These are phyloP conservation scores for Misopates orontium DNA, from an alignment of 257 asterid genomes.

Conservation along the genomic window DNA sequence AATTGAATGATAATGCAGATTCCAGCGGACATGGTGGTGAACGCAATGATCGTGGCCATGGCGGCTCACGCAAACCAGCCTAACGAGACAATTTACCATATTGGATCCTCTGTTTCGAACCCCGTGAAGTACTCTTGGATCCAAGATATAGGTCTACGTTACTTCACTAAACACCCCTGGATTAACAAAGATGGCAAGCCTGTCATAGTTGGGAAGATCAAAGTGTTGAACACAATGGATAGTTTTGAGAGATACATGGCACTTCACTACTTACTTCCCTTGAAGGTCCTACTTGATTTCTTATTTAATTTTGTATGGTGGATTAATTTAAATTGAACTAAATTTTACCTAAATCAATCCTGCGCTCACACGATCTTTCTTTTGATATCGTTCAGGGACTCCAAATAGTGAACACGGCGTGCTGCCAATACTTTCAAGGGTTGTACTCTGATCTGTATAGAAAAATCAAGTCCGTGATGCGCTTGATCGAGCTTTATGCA, in stretches of 20 bases:
- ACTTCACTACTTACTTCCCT: conserved; percentile 70
- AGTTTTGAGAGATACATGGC: conserved; percentile 62
- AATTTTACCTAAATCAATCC: background rate
- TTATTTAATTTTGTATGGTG: too few species aligned
- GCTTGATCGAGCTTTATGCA: conserved; percentile 65
- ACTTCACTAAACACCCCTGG: conserved; percentile 78
- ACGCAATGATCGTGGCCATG: conserved; percentile 78
- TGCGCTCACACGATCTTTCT: background rate
- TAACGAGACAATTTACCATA: conserved; percentile 55
- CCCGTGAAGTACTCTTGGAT: conserved; percentile 42
- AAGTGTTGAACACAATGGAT: conserved; percentile 55
- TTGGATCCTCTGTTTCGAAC: conserved; percentile 77
- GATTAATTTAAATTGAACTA: background rate
- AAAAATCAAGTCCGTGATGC: conserved; percentile 59
- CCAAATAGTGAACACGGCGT: conserved; percentile 55
- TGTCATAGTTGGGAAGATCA: conserved; percentile 61
- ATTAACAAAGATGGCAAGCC: conserved; percentile 68
- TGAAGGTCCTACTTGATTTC: conserved; percentile 52
- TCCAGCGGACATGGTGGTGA: conserved; percentile 97
- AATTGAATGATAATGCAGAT: conserved; percentile 42
- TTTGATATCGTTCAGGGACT: conserved; percentile 48
- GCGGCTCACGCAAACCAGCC: conserved; percentile 53
- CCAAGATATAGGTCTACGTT: conserved; percentile 50
- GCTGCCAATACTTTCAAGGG: conserved; percentile 66
- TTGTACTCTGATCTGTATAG: conserved; percentile 44